phyloP scores from a whole-genome alignment of 2,329 filamentous ascomycete species.

The Penicillium sclerotiorum region DNA sequence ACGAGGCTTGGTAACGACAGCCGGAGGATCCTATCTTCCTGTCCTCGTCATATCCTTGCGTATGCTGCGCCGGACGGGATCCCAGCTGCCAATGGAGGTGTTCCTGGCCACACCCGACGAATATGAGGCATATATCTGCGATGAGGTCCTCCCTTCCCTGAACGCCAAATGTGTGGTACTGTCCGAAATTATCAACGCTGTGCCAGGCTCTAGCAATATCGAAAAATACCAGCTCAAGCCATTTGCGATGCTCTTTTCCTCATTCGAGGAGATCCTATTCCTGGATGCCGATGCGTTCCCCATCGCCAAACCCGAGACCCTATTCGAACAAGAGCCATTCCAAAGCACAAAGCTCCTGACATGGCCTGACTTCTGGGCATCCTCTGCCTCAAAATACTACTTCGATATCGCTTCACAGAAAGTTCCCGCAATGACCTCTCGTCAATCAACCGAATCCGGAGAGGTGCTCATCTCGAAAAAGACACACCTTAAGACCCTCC shows the following conservation, averaged over 20 bases:
- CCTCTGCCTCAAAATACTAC: slow-evolving; percentile 45
- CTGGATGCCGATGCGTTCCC: slow-evolving; percentile 52
- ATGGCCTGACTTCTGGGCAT: slow-evolving; percentile 40
- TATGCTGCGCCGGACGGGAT: slow-evolving; percentile 24
- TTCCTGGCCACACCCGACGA: slow-evolving; percentile 31
- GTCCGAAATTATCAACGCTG: slow-evolving; percentile 41
- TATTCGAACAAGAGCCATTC: slow-evolving; percentile 48
- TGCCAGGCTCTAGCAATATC: slow-evolving; percentile 30
- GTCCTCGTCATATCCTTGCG: slow-evolving; percentile 24
- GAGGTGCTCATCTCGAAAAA: slow-evolving; percentile 53
- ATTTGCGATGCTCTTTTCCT: slow-evolving; percentile 51
- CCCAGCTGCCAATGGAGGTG: slow-evolving; percentile 20
- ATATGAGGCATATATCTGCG: slow-evolving; percentile 46
- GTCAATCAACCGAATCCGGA: slow-evolving; percentile 49
- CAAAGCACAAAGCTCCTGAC: slow-evolving; percentile 38
- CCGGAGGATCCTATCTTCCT: slow-evolving; percentile 22
- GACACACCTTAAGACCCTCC: slow-evolving; percentile 48
- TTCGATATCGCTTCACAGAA: slow-evolving; percentile 47
- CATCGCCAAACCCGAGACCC: slow-evolving; percentile 41
- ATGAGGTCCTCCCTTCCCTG: slow-evolving; percentile 42
- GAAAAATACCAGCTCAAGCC: slow-evolving; percentile 34
- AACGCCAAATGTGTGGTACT: slow-evolving; percentile 48
- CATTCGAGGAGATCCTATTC: slow-evolving; percentile 52
- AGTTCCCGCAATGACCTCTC: slow-evolving; percentile 33
- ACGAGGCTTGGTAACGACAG: slow-evolving; percentile 45